A percentile compares a stretch with the other conserved stretches of the same genome.
Evolutionary conservation across 306 rosid genomes (phyloP).

Genomic region (Begonia masoniana): DNA sequence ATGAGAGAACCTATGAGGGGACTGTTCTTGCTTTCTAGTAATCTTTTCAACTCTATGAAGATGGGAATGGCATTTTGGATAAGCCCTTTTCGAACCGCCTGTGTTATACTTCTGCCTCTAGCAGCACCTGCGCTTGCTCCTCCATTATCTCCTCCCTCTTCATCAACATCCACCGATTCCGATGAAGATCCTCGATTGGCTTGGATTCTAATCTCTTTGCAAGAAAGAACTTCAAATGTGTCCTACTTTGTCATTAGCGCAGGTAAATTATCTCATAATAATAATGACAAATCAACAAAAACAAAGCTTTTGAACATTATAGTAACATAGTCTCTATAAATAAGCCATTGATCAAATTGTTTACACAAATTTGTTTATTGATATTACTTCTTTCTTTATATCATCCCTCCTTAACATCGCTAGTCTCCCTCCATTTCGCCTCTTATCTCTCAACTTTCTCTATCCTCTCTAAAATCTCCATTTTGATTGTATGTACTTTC

Average conservation of each 20-base stretch:
- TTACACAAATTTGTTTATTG: too few relatives aligned
- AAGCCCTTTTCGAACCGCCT: conserved; percentile 64
- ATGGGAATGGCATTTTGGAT: conserved; percentile 82
- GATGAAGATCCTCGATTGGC: conserved; percentile 37
- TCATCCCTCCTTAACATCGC: too few relatives aligned
- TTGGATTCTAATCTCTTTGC: conserved; percentile 77
- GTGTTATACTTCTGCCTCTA: conserved; percentile 65
- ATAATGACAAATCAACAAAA: background rate
- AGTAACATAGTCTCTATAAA: too few relatives aligned
- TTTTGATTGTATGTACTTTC: too few relatives aligned
- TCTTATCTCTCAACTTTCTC: too few relatives aligned
- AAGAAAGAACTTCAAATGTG: conserved; percentile 59
- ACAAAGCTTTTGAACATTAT: too few relatives aligned
- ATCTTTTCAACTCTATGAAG: conserved; percentile 78
- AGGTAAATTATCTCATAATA: conserved; percentile 7
- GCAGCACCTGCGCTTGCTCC: conserved; percentile 38
- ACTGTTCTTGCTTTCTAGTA: conserved; percentile 75
- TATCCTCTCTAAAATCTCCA: too few relatives aligned
- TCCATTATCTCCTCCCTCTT: conserved; percentile 55
- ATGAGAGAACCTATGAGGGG: conserved; percentile 81
- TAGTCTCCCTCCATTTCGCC: too few relatives aligned
- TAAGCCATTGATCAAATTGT: too few relatives aligned
- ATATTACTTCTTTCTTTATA: too few relatives aligned
- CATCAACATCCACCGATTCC: conserved; percentile 63
- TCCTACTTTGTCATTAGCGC: conserved; percentile 30